Conservation (phyloP, 1,284 basidiomycete genomes). For the Heterobasidion annosum region DNA sequence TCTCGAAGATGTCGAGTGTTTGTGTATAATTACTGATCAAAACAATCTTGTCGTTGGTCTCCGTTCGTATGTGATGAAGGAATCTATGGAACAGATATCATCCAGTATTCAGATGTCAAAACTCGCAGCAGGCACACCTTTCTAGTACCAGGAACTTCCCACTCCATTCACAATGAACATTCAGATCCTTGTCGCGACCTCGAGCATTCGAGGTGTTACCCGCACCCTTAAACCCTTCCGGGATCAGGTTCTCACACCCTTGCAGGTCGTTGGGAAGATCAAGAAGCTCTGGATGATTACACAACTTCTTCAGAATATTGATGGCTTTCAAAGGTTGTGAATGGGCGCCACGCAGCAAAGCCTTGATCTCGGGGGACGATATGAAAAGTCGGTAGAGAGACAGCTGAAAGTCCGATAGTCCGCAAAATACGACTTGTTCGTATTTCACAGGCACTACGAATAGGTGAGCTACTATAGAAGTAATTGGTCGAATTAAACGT, state of each 20-base stretch:
- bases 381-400: conserved; percentile 91
- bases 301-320: conserved; percentile 93
- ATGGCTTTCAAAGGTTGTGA: conserved; percentile 98
- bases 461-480: conserved; percentile 1
- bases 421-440: conserved; percentile 98
- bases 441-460: conserved; percentile 92
- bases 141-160: conserved; percentile 95
- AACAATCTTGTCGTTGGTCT: conserved; percentile 95
- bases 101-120: neutral
- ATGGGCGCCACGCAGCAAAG: conserved; percentile 80
- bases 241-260: conserved; percentile 80
- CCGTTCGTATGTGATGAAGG: conserved; percentile 71
- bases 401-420: conserved; percentile 83
- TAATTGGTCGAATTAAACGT: conserved; percentile 26
- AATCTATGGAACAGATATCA: conserved; percentile 44
- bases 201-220: conserved; percentile 26
- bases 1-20: conserved; percentile 92
- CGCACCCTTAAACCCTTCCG: conserved; percentile 70
- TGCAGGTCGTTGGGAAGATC: conserved; percentile 82
- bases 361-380: conserved; percentile 90
- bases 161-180: conserved; percentile 71
- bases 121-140: conserved; percentile 39
- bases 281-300: conserved; percentile 94
- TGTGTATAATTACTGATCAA: conserved; percentile 98
- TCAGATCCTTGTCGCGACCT: conserved; percentile 27